phyloP scores from a whole-genome alignment of 2,329 filamentous ascomycete genomes.

The Botryosphaeria dothidea region DNA sequence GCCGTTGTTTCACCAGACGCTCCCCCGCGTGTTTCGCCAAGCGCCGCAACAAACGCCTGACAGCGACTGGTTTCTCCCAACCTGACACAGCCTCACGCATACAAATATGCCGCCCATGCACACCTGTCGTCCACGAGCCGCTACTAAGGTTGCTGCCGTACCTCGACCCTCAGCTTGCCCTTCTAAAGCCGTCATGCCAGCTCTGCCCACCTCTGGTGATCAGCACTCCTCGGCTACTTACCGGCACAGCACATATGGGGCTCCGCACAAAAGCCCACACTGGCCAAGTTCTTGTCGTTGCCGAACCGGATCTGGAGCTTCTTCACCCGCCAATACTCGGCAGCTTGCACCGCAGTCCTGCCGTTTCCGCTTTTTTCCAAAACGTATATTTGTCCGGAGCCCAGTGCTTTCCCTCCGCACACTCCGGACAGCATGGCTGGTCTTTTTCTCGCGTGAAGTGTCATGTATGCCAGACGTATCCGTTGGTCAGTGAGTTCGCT shows the following conservation, averaged over 20 bases:
- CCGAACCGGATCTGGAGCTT: slow-evolving; percentile 3
- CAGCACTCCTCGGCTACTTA: neutral
- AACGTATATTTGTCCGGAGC: slow-evolving; percentile 6
- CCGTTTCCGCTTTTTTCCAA: slow-evolving; percentile 6
- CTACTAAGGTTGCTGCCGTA: neutral
- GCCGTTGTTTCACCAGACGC: slow-evolving; percentile 5
- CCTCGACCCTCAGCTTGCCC: neutral
- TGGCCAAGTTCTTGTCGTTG: neutral
- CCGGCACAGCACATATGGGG: neutral
- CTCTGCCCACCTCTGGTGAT: neutral
- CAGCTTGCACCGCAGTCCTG: neutral
- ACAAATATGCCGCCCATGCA: neutral
- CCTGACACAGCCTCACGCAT: neutral
- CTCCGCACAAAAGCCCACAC: neutral
- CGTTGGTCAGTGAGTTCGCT: neutral
- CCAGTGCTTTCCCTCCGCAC: neutral
- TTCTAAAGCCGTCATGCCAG: neutral
- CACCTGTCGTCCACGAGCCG: neutral
- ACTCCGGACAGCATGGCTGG: neutral
- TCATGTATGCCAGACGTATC: neutral
- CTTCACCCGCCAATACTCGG: neutral
- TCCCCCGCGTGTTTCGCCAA: slow-evolving; percentile 3
- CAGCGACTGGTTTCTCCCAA: neutral
- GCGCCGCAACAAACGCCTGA: neutral
- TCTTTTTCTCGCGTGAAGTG: neutral